A percentile compares a stretch with the other conserved stretches of the same genome.
These are phyloP conservation scores for Ochromonas danica DNA, from an alignment of 108 stramenopile species.

Conservation along the genomic window DNA sequence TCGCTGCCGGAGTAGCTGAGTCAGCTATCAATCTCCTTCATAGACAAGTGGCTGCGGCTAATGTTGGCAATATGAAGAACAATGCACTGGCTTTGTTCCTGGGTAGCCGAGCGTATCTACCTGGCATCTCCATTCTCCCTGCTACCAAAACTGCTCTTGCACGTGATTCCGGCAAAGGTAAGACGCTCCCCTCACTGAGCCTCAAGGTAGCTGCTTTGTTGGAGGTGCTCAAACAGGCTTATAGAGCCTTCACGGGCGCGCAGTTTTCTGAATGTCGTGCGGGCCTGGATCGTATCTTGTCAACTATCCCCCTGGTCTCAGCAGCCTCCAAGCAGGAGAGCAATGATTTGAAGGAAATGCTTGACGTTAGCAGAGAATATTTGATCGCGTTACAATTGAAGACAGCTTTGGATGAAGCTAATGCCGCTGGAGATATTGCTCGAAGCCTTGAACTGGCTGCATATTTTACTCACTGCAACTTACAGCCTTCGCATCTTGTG, in stretches of 20 bases:
- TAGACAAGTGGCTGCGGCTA: slow-evolving; percentile 92
- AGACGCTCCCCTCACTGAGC: slow-evolving; percentile 62
- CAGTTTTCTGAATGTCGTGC: slow-evolving; percentile 85
- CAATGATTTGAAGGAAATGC: slow-evolving; percentile 86
- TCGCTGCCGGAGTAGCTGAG: slow-evolving; percentile 86
- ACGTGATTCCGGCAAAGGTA: slow-evolving; percentile 67
- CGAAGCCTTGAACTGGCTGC: slow-evolving; percentile 92
- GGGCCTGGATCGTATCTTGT: slow-evolving; percentile 70
- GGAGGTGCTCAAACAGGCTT: slow-evolving; percentile 76
- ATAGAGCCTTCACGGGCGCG: slow-evolving; percentile 86
- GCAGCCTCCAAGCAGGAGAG: slow-evolving; percentile 74
- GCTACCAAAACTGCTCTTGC: slow-evolving; percentile 50
- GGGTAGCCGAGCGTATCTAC: slow-evolving; percentile 75
- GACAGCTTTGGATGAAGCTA: slow-evolving; percentile 70
- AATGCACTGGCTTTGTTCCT: slow-evolving; percentile 71
- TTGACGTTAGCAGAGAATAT: slow-evolving; percentile 89
- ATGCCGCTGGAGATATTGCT: slow-evolving; percentile 67
- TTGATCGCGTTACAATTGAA: slow-evolving; percentile 93
- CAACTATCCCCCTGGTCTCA: slow-evolving; percentile 79
- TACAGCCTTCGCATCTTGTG: slow-evolving; percentile 90
- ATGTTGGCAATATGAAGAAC: slow-evolving; percentile 56
- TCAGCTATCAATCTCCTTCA: slow-evolving; percentile 94
- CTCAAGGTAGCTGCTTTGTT: slow-evolving; percentile 65
- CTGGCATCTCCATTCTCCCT: slow-evolving; percentile 66
- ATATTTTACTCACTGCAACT: slow-evolving; percentile 98